Conservation (phyloP, 306 rosid species). For the Echinosophora koreensis region DNA sequence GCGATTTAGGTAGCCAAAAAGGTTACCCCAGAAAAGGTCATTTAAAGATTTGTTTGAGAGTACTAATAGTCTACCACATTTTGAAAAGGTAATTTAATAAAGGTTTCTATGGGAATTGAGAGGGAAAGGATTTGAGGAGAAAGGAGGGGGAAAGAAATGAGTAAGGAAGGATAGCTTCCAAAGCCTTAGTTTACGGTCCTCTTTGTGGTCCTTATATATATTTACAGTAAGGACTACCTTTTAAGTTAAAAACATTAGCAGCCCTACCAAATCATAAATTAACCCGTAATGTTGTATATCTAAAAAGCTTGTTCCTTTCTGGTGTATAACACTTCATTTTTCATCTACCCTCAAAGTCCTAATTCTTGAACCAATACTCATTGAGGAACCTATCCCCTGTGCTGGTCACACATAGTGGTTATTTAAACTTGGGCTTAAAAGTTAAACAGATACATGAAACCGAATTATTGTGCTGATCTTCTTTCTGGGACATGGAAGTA, state of each 20-base stretch:
- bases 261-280: conserved; percentile 3
- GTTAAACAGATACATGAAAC: conserved; percentile 74
- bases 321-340: too few species aligned
- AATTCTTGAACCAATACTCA: conserved; percentile 29
- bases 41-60: too few species aligned
- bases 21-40: too few species aligned
- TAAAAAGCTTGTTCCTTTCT: too few species aligned
- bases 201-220: not conserved
- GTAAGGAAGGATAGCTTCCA: too few species aligned
- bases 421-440: conserved; percentile 54
- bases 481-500: conserved; percentile 47
- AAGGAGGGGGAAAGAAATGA: too few species aligned
- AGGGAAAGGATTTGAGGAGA: too few species aligned
- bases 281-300: not conserved
- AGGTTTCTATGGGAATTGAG: not conserved
- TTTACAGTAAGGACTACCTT: conserved; percentile 17
- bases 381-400: conserved; percentile 23
- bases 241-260: not conserved
- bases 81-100: not conserved
- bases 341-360: not conserved
- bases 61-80: not conserved
- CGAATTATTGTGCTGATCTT: conserved; percentile 46
- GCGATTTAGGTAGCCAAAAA: too few species aligned
- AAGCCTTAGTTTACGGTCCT: too few species aligned
- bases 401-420: not conserved